Evolutionary conservation across 805 yeast genomes (phyloP), one percentile per base, ranked within the genome.

Genomic region (Hanseniaspora thailandica): DNA sequence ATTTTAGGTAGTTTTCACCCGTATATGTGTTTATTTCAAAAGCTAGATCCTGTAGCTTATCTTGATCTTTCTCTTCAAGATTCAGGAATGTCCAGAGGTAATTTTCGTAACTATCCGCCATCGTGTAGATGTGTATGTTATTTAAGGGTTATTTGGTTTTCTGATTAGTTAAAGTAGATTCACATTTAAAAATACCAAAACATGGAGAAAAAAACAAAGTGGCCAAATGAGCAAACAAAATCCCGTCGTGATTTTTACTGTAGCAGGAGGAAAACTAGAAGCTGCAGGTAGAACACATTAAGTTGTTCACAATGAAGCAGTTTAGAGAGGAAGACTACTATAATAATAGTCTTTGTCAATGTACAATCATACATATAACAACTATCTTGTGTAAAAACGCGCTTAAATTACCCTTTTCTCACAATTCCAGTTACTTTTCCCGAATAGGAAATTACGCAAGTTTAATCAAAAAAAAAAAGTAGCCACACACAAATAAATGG

Each of bases 1-100:
- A 36, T 22, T 28, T 50, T 5, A 50, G 33, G 15, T 17, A 40
- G 17, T 43, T 50, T 7, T 33, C 36, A 2, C 28, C 17, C 7
- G 22, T 34, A 10, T 34, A 30, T n/a, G 9, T n/a, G 22, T 34
- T 17, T 4, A 34, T 28, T 10, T 50, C 31, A 15, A 13, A 8
- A 4, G 44, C 47, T 12, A 50, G 19, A 2, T 35, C 31, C 15
- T 2, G 5, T 3, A 50, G 12, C 4, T 34, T 40, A 19, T 25
- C 17, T 26, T 41, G 26, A 30, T 50, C 54, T 9, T 40, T 12
- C 7, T 40, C 40, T 35, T 50, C 46, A 19, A 50, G 30, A 17
- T 40, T 43, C 17, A 50, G 20, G 20, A 43, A 50, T 5, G 38
- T 31, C 54, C 54, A 50, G 3, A 50, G 25, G 19, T 50, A 9